Base-by-base conservation (phyloP, 306 rosid genomes). In the Cucurbita moschata region DNA sequence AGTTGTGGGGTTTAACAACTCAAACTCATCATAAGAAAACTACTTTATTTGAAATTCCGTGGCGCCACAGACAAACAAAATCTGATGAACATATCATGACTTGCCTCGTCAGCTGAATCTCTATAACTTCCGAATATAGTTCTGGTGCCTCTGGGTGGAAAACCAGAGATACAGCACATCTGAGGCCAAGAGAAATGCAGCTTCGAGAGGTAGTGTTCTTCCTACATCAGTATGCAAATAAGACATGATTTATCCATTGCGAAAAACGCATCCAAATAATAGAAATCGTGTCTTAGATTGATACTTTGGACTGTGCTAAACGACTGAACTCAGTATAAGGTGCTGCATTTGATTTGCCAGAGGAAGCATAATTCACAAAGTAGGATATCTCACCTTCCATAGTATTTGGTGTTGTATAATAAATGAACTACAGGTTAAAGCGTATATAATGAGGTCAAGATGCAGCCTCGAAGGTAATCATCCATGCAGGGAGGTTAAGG, bases 151-250 rank as follows among this genome's bases (percentile, higher is more conserved):
- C 92, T 83, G 35, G 89, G 80, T 66, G 97, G 96, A 85, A 79
- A 86, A 72, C 88, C 95, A 50, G 92, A 77, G 62, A 83, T 69
- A 70, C 99, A 91, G 15, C 91, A 84, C 7, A 86, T 90, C 73
- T 91, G 96, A 72, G 97, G 99, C 99, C 97, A 94, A 4, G 90
- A 72, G 71, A 87, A 88, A 75, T 82, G 85, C 82, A 91, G 83
- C 82, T 83, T 91, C 55, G 96, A 89, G 70, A 91, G 88, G 42
- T 81, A 85, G 81, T 86, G 99, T 79, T 94, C 92, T 80, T 94
- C 99, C 96, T 88, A 85, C 73, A 75, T 75, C 76, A 73, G 35
- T 62, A 13, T 63, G 8, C 78, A 16, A 81, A 8, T 59, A 79
- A 60, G 10, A n/a, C 16, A n/a, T 43, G 15, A 16, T 65, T 65